Percentiles rank a stretch among this genome's conserved stretches.
phyloP scores from a whole-genome alignment of 176 grass and related monocot species.

The Oryza coarctata region DNA sequence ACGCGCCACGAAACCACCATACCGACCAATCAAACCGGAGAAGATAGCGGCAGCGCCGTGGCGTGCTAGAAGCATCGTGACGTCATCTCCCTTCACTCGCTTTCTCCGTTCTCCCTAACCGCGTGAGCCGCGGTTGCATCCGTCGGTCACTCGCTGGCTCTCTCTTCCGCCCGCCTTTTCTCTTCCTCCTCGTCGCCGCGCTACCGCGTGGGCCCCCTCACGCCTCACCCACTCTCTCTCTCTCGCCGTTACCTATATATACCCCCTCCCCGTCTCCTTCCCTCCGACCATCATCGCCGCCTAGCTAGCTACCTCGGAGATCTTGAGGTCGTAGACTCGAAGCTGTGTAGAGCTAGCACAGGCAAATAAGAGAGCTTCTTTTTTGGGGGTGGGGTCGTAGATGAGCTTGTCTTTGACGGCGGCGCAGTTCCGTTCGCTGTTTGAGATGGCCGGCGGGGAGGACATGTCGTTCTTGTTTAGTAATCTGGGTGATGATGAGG shows the following conservation, averaged over 20 bases:
- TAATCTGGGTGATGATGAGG: not conserved
- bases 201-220: conserved; percentile 13
- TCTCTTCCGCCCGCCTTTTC: not conserved
- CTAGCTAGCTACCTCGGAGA: not conserved
- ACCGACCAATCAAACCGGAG: not conserved
- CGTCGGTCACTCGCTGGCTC: conserved; percentile 20
- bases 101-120: conserved; percentile 60
- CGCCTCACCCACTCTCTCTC: not conserved
- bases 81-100: conserved; percentile 11
- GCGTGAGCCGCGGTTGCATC: conserved; percentile 63
- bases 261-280: not conserved
- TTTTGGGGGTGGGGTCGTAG: too few relatives aligned
- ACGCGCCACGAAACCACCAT: not conserved
- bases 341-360: too few relatives aligned
- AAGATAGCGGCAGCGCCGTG: not conserved
- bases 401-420: not conserved
- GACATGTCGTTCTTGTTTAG: not conserved
- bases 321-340: too few relatives aligned
- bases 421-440: not conserved
- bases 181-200: conserved; percentile 6
- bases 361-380: too few relatives aligned
- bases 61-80: not conserved
- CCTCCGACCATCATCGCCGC: not conserved
- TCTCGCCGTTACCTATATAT: conserved; percentile 22
- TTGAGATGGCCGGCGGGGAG: not conserved